These are phyloP conservation scores for Penicillium polonicum DNA, from an alignment of 2,329 filamentous ascomycete genomes.

Conservation along the genomic window DNA sequence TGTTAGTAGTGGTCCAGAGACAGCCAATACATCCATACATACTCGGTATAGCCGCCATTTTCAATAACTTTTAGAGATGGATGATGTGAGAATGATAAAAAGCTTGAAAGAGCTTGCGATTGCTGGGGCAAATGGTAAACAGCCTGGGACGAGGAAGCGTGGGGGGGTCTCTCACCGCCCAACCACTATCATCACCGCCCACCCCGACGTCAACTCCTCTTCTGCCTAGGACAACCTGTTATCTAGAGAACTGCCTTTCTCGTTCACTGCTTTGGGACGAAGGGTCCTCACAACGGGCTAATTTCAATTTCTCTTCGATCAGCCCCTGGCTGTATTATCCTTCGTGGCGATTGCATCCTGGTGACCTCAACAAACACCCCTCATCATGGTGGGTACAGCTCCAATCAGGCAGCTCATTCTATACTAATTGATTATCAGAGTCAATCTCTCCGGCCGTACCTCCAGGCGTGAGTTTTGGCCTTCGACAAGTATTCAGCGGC, in stretches of 20 bases:
- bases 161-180: slow-evolving; percentile 35
- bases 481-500: slow-evolving; percentile 73
- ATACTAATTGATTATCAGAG: slow-evolving; percentile 11
- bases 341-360: neutral
- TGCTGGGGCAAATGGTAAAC: slow-evolving; percentile 18
- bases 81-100: slow-evolving; percentile 6
- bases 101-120: slow-evolving; percentile 11
- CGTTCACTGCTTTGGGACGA: slow-evolving; percentile 1
- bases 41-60: slow-evolving; percentile 60
- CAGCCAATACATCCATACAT: slow-evolving; percentile 22
- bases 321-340: neutral
- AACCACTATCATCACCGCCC: slow-evolving; percentile 28
- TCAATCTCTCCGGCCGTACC: slow-evolving; percentile 26
- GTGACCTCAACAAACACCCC: slow-evolving; percentile 5
- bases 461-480: slow-evolving; percentile 43
- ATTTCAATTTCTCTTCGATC: neutral
- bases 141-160: slow-evolving; percentile 22
- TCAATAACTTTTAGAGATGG: slow-evolving; percentile 4
- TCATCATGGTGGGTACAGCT: slow-evolving; percentile 31
- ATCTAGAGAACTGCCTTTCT: slow-evolving; percentile 1
- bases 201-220: slow-evolving; percentile 19
- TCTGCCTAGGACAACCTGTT: slow-evolving; percentile 18
- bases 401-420: neutral
- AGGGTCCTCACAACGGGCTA: neutral
- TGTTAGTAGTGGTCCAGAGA: slow-evolving; percentile 20